These are phyloP conservation scores for Aplosporella prunicola DNA, from an alignment of 2,329 filamentous ascomycete genomes.

Conservation along the genomic window DNA sequence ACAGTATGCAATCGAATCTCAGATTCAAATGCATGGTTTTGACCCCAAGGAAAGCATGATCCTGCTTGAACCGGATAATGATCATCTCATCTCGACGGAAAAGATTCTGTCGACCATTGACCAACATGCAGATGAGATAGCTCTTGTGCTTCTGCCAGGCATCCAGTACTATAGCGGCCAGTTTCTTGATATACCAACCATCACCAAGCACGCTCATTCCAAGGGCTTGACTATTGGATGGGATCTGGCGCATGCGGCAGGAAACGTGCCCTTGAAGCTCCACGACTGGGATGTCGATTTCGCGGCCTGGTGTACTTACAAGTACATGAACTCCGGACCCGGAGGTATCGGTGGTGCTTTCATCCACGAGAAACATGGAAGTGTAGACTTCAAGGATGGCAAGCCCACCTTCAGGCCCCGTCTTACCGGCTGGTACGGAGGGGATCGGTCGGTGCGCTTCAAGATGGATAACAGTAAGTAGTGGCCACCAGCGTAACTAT, in stretches of 20 bases:
- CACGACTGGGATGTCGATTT: conserved; percentile 14
- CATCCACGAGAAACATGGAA: conserved; percentile 12
- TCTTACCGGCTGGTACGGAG: conserved; percentile 65
- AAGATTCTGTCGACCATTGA: conserved; percentile 10
- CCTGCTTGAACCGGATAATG: conserved; percentile 9
- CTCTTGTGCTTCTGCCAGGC: conserved; percentile 11
- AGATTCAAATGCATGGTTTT: conserved; percentile 10
- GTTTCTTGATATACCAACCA: conserved; percentile 12
- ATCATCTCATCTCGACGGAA: conserved; percentile 12
- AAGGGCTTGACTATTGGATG: conserved; percentile 11
- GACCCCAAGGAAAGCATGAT: conserved; percentile 11
- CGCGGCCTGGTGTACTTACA: conserved; percentile 14
- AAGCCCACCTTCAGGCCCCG: conserved; percentile 44
- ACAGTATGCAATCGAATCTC: conserved; percentile 13
- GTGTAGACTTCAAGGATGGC: conserved; percentile 27
- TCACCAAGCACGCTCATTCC: conserved; percentile 11
- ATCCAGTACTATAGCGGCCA: conserved; percentile 14
- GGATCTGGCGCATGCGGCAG: conserved; percentile 13
- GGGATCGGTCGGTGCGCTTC: conserved; percentile 59
- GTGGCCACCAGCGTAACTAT: too few species aligned
- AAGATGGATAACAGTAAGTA: conserved; percentile 54
- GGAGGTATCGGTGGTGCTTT: conserved; percentile 11
- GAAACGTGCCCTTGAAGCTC: conserved; percentile 12
- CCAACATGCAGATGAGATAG: conserved; percentile 10
- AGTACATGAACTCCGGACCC: conserved; percentile 13